phyloP scores from a whole-genome alignment of 495 filamentous ascomycete genomes.

The Penicillium herquei region DNA sequence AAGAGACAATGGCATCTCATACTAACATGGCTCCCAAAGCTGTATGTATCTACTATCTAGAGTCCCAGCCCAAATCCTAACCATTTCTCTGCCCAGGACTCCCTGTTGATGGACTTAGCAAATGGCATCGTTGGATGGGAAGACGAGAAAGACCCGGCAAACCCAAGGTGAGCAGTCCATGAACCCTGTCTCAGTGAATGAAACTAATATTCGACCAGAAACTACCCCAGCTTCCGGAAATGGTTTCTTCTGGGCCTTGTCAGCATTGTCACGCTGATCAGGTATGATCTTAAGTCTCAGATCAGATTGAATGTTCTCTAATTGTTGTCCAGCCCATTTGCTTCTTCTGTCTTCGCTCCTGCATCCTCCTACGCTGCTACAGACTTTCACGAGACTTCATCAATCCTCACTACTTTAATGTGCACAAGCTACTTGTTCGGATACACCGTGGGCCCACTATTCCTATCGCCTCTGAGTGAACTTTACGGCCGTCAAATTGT shows the following conservation, averaged over 20 bases:
- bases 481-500: neutral
- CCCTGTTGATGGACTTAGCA: neutral
- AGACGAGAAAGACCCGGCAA: constrained; percentile 10
- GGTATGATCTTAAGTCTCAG: neutral
- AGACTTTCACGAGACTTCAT: neutral
- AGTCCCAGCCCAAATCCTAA: neutral
- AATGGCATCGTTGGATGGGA: constrained; percentile 15
- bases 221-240: constrained; percentile 9
- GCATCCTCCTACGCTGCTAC: neutral
- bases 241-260: constrained; percentile 11
- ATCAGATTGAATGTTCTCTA: neutral
- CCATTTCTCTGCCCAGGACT: neutral
- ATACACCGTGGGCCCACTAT: neutral
- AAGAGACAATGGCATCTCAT: no score
- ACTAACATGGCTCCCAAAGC: neutral
- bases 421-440: neutral
- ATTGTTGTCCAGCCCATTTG: constrained; percentile 7
- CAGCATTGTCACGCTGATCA: constrained; percentile 8
- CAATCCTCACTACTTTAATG: neutral
- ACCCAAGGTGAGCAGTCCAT: neutral
- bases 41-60: neutral
- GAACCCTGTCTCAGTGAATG: no score
- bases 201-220: neutral
- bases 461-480: neutral
- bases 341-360: constrained; percentile 10